A percentile compares a stretch with the other conserved stretches of the same genome.
Evolutionary conservation across 176 grass and related monocot species (phyloP).

Genomic region (Cymbopogon citratus): DNA sequence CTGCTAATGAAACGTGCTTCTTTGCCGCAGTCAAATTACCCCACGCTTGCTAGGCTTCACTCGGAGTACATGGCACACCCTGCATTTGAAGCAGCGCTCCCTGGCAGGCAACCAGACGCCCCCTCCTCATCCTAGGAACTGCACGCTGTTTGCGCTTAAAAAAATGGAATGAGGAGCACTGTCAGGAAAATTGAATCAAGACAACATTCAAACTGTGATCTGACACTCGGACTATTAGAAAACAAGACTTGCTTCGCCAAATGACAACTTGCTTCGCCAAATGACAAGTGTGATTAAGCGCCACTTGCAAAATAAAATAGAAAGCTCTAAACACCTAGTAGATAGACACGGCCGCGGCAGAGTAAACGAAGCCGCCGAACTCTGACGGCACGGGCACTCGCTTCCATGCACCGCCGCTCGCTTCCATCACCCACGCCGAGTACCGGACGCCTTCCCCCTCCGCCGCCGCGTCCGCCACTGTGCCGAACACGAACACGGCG

Average conservation of each 20-base stretch:
- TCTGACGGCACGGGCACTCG: conserved; percentile 27
- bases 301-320: neutral
- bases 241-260: neutral
- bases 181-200: neutral
- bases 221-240: neutral
- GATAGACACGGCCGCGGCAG: conserved; percentile 20
- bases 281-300: neutral
- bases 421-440: conserved; percentile 33
- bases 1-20: neutral
- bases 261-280: neutral
- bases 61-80: conserved; percentile 57
- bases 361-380: conserved; percentile 43
- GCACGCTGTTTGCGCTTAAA: neutral
- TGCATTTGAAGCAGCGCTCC: conserved; percentile 71
- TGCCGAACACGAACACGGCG: conserved; percentile 29
- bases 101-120: conserved; percentile 67
- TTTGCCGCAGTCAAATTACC: conserved; percentile 48
- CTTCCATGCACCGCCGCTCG: conserved; percentile 15
- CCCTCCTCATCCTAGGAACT: conserved; percentile 40
- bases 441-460: neutral
- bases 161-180: too few relatives aligned
- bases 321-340: conserved; percentile 12
- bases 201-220: neutral
- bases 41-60: conserved; percentile 50
- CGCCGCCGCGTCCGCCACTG: neutral